Evolutionary conservation across 108 stramenopile genomes (phyloP).

Genomic region (Skeletonema grethae): DNA sequence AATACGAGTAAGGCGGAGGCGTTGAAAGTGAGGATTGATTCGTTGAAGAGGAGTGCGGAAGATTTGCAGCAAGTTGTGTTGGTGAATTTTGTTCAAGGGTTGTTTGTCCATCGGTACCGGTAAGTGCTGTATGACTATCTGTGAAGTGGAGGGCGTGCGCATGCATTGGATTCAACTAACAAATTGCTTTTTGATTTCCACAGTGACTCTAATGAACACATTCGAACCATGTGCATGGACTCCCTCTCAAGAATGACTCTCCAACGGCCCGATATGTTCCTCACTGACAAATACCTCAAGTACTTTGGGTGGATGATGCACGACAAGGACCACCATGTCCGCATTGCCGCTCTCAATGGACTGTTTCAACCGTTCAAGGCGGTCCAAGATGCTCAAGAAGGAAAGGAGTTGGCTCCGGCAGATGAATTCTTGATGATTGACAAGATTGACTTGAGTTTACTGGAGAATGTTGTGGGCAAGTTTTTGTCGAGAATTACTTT

Average conservation of each 20-base stretch:
- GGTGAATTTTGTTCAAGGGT: conserved; percentile 57
- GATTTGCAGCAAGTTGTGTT: conserved; percentile 70
- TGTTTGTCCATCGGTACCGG: conserved; percentile 82
- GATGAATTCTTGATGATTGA: conserved; percentile 38
- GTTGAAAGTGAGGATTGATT: conserved; percentile 58
- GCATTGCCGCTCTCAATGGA: conserved; percentile 66
- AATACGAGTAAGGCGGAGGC: conserved; percentile 54
- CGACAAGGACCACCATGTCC: conserved; percentile 72
- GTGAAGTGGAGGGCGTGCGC: neutral
- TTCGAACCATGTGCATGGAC: conserved; percentile 73
- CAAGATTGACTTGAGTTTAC: conserved; percentile 54
- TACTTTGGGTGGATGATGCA: conserved; percentile 90
- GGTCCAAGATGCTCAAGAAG: conserved; percentile 32
- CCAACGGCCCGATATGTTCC: conserved; percentile 79
- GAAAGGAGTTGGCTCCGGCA: conserved; percentile 11
- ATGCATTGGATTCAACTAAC: neutral
- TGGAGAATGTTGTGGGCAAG: conserved; percentile 73
- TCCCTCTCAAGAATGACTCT: conserved; percentile 60
- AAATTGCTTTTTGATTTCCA: neutral
- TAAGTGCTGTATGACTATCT: neutral
- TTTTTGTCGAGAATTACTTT: conserved; percentile 74
- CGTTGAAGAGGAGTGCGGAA: conserved; percentile 55
- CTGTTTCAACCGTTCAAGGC: conserved; percentile 65
- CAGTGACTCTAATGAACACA: conserved; percentile 73
- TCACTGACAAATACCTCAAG: conserved; percentile 85